phyloP scores from a whole-genome alignment of 768 basidiomycete genomes.

The Tubosaeta sp. region DNA sequence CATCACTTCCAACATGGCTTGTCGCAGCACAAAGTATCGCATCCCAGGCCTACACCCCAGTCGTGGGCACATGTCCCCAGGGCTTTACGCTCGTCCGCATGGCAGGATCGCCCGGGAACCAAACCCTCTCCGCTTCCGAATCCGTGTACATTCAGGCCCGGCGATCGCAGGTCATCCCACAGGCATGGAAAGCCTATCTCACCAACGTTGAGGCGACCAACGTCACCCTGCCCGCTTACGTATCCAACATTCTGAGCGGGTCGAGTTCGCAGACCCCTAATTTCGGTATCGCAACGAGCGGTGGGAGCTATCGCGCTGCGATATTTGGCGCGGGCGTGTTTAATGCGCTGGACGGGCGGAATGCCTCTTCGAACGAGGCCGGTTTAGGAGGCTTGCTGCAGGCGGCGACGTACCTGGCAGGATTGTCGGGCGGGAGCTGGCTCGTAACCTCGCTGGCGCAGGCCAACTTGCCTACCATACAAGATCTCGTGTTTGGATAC shows the following conservation, averaged over 20 bases:
- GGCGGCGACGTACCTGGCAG: slow-evolving; percentile 48
- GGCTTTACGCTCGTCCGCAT: slow-evolving; percentile 29
- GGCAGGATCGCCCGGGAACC: slow-evolving; percentile 22
- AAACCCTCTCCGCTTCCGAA: slow-evolving; percentile 36
- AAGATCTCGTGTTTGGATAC: slow-evolving; percentile 36
- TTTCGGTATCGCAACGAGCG: slow-evolving; percentile 49
- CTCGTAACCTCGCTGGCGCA: slow-evolving; percentile 38
- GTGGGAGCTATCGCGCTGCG: slow-evolving; percentile 56
- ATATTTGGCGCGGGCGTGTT: slow-evolving; percentile 50
- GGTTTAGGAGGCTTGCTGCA: slow-evolving; percentile 53
- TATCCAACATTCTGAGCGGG: slow-evolving; percentile 28
- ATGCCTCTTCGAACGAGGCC: slow-evolving; percentile 35
- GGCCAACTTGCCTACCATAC: slow-evolving; percentile 38
- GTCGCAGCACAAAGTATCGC: slow-evolving; percentile 22
- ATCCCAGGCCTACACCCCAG: slow-evolving; percentile 24
- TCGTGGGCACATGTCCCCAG: slow-evolving; percentile 15
- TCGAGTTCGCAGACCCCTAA: slow-evolving; percentile 26
- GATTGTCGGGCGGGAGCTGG: slow-evolving; percentile 45
- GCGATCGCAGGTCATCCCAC: slow-evolving; percentile 32
- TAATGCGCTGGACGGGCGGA: slow-evolving; percentile 47
- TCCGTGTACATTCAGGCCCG: slow-evolving; percentile 34
- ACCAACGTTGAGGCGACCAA: slow-evolving; percentile 32
- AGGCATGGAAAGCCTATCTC: slow-evolving; percentile 40
- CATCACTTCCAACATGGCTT: background rate
- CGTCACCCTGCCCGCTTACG: slow-evolving; percentile 31